Conservation (phyloP, 352 stramenopile genomes). For the Pseudoperonospora humuli region DNA sequence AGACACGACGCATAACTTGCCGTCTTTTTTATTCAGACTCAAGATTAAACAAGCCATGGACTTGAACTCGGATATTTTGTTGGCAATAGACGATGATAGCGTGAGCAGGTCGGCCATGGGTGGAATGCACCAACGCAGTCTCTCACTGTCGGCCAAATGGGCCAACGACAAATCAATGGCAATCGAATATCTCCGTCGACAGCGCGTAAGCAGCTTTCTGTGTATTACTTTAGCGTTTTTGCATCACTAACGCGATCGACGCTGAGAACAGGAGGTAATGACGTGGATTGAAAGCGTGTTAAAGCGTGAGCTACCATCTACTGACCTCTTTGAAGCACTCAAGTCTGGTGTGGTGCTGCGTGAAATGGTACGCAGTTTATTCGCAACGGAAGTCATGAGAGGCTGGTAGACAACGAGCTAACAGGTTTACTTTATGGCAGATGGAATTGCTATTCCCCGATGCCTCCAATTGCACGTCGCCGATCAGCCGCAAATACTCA, state of each 20-base stretch:
- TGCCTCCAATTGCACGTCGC: slow-evolving; percentile 40
- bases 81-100: slow-evolving; percentile 24
- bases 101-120: slow-evolving; percentile 44
- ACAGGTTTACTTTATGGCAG: slow-evolving; percentile 9
- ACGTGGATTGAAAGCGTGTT: slow-evolving; percentile 69
- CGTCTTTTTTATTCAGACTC: neutral
- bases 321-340: slow-evolving; percentile 52
- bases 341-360: slow-evolving; percentile 72
- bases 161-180: slow-evolving; percentile 62
- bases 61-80: slow-evolving; percentile 26
- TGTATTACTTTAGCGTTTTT: neutral
- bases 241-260: neutral
- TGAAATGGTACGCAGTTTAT: slow-evolving; percentile 40
- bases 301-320: slow-evolving; percentile 40
- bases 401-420: neutral
- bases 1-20: slow-evolving; percentile 14
- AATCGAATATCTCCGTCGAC: slow-evolving; percentile 64
- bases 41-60: slow-evolving; percentile 27
- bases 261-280: slow-evolving; percentile 44
- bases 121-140: slow-evolving; percentile 55
- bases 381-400: neutral
- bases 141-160: slow-evolving; percentile 74
- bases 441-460: slow-evolving; percentile 55
- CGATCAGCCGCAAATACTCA: slow-evolving; percentile 69
- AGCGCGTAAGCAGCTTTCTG: slow-evolving; percentile 31